A percentile compares a stretch with the other conserved stretches of the same genome.
Evolutionary conservation across 1,139 yeast species (phyloP).

Genomic region (Candida pseudoviswanathii): DNA sequence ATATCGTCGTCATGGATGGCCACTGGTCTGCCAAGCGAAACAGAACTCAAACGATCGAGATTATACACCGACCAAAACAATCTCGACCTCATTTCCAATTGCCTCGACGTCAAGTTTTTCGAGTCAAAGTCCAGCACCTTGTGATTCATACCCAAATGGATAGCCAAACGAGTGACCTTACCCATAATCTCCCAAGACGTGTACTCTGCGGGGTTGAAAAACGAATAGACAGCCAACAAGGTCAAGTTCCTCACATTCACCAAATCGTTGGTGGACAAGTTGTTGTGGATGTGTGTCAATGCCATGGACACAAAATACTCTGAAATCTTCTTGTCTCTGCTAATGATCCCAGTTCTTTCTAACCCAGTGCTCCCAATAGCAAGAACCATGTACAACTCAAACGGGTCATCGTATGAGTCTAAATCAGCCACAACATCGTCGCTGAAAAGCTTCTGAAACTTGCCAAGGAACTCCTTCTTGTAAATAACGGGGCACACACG

Average conservation of each 20-base stretch:
- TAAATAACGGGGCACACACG: conserved; percentile 45
- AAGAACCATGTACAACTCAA: conserved; percentile 50
- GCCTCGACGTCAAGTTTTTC: conserved; percentile 27
- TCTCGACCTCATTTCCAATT: conserved; percentile 41
- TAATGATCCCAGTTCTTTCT: conserved; percentile 33
- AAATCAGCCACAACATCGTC: conserved; percentile 10
- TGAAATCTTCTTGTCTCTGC: conserved; percentile 28
- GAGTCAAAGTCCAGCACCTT: conserved; percentile 26
- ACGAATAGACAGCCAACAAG: conserved; percentile 47
- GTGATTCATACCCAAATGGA: conserved; percentile 46
- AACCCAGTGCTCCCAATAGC: conserved; percentile 52
- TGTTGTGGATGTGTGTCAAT: conserved; percentile 26
- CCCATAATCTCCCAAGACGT: conserved; percentile 54
- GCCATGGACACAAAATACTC: conserved; percentile 22
- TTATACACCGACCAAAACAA: conserved; percentile 54
- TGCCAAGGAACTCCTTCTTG: conserved; percentile 34
- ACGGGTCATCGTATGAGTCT: conserved; percentile 24
- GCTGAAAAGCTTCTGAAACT: conserved; percentile 20
- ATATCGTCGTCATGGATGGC: conserved; percentile 50
- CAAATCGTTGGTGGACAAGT: conserved; percentile 34
- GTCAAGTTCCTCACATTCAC: conserved; percentile 40
- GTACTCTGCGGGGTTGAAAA: conserved; percentile 44
- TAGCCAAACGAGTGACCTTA: conserved; percentile 39
- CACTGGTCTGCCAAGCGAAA: conserved; percentile 46
- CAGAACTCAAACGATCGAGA: conserved; percentile 47